Percentiles rank a stretch among this genome's conserved stretches.
Conservation (phyloP, 2,329 filamentous ascomycete species). For the Clathrospora elynae region DNA sequence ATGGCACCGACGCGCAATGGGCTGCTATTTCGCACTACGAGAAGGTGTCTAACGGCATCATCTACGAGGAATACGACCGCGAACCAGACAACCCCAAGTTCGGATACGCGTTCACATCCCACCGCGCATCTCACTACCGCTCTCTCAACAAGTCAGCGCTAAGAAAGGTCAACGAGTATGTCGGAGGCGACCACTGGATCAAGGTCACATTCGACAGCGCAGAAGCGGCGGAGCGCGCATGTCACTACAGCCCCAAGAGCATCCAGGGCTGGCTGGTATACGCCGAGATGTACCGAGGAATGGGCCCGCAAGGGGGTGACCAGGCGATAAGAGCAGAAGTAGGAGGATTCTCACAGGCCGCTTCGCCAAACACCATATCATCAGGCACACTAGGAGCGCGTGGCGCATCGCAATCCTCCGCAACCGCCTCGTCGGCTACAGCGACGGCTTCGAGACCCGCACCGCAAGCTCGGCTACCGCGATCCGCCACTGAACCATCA, state of each 20-base stretch:
- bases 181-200: conserved; percentile 89
- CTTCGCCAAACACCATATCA: conserved; percentile 44
- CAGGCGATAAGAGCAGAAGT: conserved; percentile 48
- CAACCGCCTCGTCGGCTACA: conserved; percentile 51
- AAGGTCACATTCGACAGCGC: conserved; percentile 59
- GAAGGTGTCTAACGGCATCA: conserved; percentile 74
- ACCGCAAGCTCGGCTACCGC: conserved; percentile 17
- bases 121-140: conserved; percentile 67
- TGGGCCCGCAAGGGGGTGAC: conserved; percentile 52
- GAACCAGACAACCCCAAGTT: conserved; percentile 77
- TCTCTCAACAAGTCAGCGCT: conserved; percentile 74
- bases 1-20: conserved; percentile 71
- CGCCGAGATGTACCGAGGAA: conserved; percentile 55
- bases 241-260: conserved; percentile 53
- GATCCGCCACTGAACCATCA: conserved; percentile 28
- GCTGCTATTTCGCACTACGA: conserved; percentile 90
- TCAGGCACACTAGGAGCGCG: conserved; percentile 38
- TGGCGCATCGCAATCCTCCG: conserved; percentile 38
- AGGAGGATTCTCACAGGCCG: conserved; percentile 34
- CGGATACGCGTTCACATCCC: conserved; percentile 73
- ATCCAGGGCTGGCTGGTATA: conserved; percentile 56
- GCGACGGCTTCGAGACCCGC: conserved; percentile 39
- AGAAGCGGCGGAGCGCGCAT: conserved; percentile 56
- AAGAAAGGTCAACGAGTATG: conserved; percentile 77
- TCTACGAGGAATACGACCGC: conserved; percentile 92